Evolutionary conservation across 176 grass and related monocot genomes (phyloP).

Genomic region (Otatea glauca): DNA sequence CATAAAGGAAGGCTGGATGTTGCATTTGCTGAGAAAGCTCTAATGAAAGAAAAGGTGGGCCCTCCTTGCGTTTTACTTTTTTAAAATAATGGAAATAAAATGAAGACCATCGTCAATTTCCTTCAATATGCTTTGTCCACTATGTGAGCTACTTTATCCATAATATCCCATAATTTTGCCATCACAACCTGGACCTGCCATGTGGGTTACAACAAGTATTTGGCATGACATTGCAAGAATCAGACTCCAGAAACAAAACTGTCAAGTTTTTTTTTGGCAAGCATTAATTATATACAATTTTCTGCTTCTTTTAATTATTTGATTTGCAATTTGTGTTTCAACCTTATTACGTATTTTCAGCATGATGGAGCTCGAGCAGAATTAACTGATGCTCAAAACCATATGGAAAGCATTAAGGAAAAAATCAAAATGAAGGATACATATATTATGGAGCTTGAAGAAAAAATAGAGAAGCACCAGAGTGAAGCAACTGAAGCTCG

Average conservation of each 20-base stretch:
- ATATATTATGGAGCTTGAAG: slow-evolving; percentile 60
- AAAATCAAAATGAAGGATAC: slow-evolving; percentile 63
- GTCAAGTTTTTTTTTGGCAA: neutral
- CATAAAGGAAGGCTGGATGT: slow-evolving; percentile 94
- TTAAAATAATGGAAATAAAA: neutral
- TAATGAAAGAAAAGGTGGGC: slow-evolving; percentile 88
- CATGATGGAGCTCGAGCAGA: slow-evolving; percentile 73
- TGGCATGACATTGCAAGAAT: slow-evolving; percentile 7
- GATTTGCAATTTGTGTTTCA: slow-evolving; percentile 29
- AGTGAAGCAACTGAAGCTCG: slow-evolving; percentile 68
- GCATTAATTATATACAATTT: neutral
- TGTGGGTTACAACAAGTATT: neutral
- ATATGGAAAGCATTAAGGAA: slow-evolving; percentile 73
- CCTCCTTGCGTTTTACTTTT: neutral
- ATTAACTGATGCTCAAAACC: slow-evolving; percentile 66
- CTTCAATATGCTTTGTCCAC: neutral
- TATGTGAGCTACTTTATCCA: slow-evolving; percentile 8
- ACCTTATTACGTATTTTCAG: slow-evolving; percentile 50
- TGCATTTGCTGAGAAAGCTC: slow-evolving; percentile 72
- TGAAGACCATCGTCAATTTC: neutral
- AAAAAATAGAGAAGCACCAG: slow-evolving; percentile 63
- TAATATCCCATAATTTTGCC: slow-evolving; percentile 15
- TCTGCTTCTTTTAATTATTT: neutral
- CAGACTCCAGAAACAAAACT: neutral
- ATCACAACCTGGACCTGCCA: slow-evolving; percentile 10